Evolutionary conservation across 129 eudicot genomes (phyloP).

Genomic region (Dittrichia graveolens): DNA sequence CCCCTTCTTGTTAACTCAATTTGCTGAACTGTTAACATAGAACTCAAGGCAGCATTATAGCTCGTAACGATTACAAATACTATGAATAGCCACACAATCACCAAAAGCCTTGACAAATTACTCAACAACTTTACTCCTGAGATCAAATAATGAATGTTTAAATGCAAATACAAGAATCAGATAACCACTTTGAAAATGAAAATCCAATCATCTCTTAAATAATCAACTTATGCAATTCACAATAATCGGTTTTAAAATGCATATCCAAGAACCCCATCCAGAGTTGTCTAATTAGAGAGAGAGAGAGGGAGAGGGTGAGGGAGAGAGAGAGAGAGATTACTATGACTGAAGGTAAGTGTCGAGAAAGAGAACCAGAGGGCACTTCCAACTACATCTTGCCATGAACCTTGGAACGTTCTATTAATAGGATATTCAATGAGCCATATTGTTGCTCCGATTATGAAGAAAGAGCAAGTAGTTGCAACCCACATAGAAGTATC

Average conservation of each 20-base stretch:
- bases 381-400: not conserved
- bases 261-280: not conserved
- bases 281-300: not conserved
- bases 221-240: not conserved
- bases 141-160: slow-evolving; percentile 4
- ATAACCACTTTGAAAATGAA: too few relatives aligned
- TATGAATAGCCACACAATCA: slow-evolving; percentile 10
- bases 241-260: too few relatives aligned
- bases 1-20: not conserved
- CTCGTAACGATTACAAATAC: not conserved
- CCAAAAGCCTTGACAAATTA: slow-evolving; percentile 18
- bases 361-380: slow-evolving; percentile 14
- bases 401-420: not conserved
- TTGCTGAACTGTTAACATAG: slow-evolving; percentile 16
- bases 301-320: not conserved
- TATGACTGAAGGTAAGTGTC: slow-evolving; percentile 15
- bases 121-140: slow-evolving; percentile 3
- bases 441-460: slow-evolving; percentile 13
- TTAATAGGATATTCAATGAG: slow-evolving; percentile 4
- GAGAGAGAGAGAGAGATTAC: slow-evolving; percentile 3
- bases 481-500: slow-evolving; percentile 1
- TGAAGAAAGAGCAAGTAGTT: slow-evolving; percentile 1
- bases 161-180: too few relatives aligned
- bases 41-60: slow-evolving; percentile 12
- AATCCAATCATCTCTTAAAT: too few relatives aligned